Evolutionary conservation across 1,284 basidiomycete genomes (phyloP).

Genomic region (Cutaneotrichosporon cutaneum): DNA sequence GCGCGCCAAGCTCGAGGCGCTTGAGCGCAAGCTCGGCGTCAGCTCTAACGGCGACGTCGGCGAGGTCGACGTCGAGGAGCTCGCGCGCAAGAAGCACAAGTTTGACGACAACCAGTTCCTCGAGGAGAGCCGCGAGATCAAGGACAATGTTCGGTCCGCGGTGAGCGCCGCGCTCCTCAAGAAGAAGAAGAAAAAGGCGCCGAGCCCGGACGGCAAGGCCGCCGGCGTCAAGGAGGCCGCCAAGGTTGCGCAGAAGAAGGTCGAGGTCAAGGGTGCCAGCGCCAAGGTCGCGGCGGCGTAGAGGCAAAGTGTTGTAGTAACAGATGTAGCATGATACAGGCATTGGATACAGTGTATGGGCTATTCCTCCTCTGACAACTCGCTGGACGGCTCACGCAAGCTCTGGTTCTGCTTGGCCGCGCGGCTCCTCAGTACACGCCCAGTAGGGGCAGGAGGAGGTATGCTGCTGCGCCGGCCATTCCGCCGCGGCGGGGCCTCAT

Average conservation of each 20-base stretch:
- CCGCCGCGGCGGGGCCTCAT: neutral
- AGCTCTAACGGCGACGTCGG: conserved; percentile 55
- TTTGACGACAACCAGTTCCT: conserved; percentile 91
- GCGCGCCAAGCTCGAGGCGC: conserved; percentile 77
- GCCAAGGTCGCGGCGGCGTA: conserved; percentile 21
- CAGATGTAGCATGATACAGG: conserved; percentile 12
- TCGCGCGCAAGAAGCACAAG: conserved; percentile 75
- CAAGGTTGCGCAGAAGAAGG: conserved; percentile 23
- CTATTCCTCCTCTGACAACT: conserved; percentile 16
- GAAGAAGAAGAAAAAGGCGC: conserved; percentile 29
- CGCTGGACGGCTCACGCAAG: conserved; percentile 31
- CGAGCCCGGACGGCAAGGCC: conserved; percentile 54
- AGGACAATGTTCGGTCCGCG: conserved; percentile 87
- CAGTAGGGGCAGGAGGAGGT: conserved; percentile 15
- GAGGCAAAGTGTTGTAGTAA: neutral
- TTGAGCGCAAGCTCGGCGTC: conserved; percentile 78
- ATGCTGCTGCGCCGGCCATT: conserved; percentile 9
- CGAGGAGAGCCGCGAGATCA: conserved; percentile 87
- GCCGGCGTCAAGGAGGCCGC: conserved; percentile 72
- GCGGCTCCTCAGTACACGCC: conserved; percentile 29
- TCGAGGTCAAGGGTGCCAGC: conserved; percentile 2
- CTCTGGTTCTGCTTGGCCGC: conserved; percentile 21
- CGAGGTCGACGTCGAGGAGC: conserved; percentile 52
- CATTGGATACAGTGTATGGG: conserved; percentile 1
- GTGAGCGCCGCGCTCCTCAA: conserved; percentile 63